These are phyloP conservation scores for Alternaria arbusti DNA, from an alignment of 2,329 filamentous ascomycete species.

Conservation along the genomic window DNA sequence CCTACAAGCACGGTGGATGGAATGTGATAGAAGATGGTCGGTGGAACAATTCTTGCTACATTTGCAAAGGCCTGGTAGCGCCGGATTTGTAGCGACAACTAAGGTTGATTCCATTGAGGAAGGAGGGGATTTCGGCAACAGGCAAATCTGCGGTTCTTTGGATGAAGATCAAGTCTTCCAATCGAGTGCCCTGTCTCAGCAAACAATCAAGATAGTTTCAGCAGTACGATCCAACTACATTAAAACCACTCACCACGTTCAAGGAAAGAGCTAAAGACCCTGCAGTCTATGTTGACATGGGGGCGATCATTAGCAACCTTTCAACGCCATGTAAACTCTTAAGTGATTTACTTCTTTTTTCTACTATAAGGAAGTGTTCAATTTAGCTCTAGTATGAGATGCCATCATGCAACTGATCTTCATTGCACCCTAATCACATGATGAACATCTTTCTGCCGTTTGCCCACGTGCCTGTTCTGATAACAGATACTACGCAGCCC, in stretches of 20 bases:
- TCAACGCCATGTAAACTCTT: too few species aligned
- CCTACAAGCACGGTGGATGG: not conserved
- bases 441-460: not conserved
- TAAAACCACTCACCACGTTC: not conserved
- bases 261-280: too few species aligned
- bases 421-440: not conserved
- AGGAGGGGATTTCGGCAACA: not conserved
- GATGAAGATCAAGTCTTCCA: not conserved
- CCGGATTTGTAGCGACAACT: not conserved
- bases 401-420: not conserved
- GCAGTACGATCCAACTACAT: not conserved
- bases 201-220: accelerated
- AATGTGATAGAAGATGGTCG: not conserved
- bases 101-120: not conserved
- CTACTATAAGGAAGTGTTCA: too few species aligned
- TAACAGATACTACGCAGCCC: not conserved
- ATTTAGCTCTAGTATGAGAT: too few species aligned
- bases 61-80: not conserved
- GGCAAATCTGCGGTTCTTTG: not conserved
- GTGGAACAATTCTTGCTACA: not conserved
- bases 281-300: too few species aligned
- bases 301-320: too few species aligned
- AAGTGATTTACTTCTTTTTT: too few species aligned
- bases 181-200: not conserved
- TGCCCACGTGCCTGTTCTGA: not conserved